A percentile compares a stretch with the other conserved stretches of the same genome.
phyloP scores from a whole-genome alignment of 2,329 filamentous ascomycete species.

The Aspergillus carbonarius region DNA sequence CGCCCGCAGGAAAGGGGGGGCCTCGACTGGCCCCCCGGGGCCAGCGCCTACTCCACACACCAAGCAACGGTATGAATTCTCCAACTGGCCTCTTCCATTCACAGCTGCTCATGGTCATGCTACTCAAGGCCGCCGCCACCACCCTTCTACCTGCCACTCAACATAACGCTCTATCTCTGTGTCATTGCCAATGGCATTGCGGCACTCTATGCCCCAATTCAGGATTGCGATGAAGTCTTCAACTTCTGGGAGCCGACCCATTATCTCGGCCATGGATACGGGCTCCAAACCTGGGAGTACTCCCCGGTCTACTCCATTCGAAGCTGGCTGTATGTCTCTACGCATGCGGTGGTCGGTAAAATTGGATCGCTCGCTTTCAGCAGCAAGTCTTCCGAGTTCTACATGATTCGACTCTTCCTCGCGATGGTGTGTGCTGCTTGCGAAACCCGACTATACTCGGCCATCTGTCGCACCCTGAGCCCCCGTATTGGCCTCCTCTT shows the following conservation, averaged over 20 bases:
- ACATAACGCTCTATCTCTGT: constrained; percentile 78
- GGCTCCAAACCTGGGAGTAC: constrained; percentile 98
- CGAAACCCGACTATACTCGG: constrained; percentile 77
- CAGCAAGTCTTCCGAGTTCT: constrained; percentile 69
- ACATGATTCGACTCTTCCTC: constrained; percentile 74
- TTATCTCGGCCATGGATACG: constrained; percentile 89
- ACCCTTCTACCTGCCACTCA: constrained; percentile 66
- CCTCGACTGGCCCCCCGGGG: constrained; percentile 5
- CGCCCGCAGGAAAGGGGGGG: constrained; percentile 15
- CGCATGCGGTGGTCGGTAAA: constrained; percentile 74
- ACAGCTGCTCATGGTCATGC: neutral
- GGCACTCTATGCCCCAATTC: constrained; percentile 82
- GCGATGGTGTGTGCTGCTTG: constrained; percentile 75
- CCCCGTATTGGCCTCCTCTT: constrained; percentile 83
- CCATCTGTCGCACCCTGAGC: constrained; percentile 73
- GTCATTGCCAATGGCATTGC: constrained; percentile 71
- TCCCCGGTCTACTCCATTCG: constrained; percentile 92
- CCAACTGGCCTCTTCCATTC: constrained; percentile 7
- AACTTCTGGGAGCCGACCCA: constrained; percentile 99
- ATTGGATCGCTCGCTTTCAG: constrained; percentile 57
- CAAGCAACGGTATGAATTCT: constrained; percentile 28
- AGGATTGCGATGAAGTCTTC: constrained; percentile 98
- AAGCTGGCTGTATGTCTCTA: constrained; percentile 84
- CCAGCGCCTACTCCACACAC: constrained; percentile 16
- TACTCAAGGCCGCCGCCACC: constrained; percentile 30